A percentile compares a stretch with the other conserved stretches of the same genome.
Evolutionary conservation across 1,284 basidiomycete genomes (phyloP).

Genomic region (Porodaedalea pini): DNA sequence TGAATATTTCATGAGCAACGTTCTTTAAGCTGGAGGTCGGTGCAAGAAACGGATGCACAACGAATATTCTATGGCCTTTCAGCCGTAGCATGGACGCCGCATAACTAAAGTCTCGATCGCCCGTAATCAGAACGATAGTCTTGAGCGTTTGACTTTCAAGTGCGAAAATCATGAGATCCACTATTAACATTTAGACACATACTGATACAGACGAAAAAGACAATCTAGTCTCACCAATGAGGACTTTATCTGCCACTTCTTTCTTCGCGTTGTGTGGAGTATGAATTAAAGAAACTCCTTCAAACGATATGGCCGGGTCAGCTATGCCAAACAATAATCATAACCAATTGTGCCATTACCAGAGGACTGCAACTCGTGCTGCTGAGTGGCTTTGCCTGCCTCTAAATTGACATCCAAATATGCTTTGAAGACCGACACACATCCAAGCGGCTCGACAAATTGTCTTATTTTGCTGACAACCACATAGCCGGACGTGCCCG

Average conservation of each 20-base stretch:
- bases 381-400: background rate
- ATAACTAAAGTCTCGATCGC: slow-evolving; percentile 58
- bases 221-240: slow-evolving; percentile 3
- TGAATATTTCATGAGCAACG: too few relatives aligned
- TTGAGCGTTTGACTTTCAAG: slow-evolving; percentile 50
- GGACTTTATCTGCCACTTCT: slow-evolving; percentile 8
- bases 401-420: slow-evolving; percentile 10
- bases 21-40: background rate
- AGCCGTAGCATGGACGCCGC: slow-evolving; percentile 48
- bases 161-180: slow-evolving; percentile 57
- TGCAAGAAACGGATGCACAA: slow-evolving; percentile 38
- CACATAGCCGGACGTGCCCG: too few relatives aligned
- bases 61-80: slow-evolving; percentile 45
- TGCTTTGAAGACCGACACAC: slow-evolving; percentile 9
- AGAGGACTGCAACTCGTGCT: slow-evolving; percentile 1
- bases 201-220: background rate
- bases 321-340: too few relatives aligned
- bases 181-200: slow-evolving; percentile 33
- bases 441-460: too few relatives aligned
- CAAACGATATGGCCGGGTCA: too few relatives aligned
- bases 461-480: too few relatives aligned
- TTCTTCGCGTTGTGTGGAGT: slow-evolving; percentile 4
- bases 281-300: slow-evolving; percentile 3
- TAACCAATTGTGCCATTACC: too few relatives aligned
- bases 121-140: slow-evolving; percentile 52